Evolutionary conservation across 129 eudicot species (phyloP).

Genomic region (Oenanthe sinensis): DNA sequence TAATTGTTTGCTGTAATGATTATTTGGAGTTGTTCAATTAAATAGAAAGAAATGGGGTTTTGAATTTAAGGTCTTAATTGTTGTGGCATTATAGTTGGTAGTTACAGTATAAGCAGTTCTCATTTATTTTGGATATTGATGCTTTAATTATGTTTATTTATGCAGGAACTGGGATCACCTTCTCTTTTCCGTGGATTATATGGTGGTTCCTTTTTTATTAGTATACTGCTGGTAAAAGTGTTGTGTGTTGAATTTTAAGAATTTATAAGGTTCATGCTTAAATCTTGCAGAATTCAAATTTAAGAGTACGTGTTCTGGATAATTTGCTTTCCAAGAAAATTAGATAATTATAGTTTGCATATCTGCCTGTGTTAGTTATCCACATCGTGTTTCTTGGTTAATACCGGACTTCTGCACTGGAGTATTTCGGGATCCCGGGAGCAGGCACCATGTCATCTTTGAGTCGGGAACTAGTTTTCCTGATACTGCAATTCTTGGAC

Average conservation of each 20-base stretch:
- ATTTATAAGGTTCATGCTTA: not conserved
- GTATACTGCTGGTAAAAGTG: not conserved
- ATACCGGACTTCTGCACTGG: slow-evolving; percentile 53
- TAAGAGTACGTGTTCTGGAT: slow-evolving; percentile 7
- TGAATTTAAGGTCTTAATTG: not conserved
- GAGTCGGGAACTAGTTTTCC: slow-evolving; percentile 87
- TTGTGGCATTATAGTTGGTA: slow-evolving; percentile 14
- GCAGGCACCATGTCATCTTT: slow-evolving; percentile 78
- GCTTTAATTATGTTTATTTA: not conserved
- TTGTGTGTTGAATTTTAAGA: not conserved
- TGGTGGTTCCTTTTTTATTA: not conserved
- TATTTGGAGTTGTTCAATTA: not conserved
- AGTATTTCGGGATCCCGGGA: slow-evolving; percentile 78
- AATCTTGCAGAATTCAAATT: not conserved
- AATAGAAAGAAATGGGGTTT: not conserved
- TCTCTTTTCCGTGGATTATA: not conserved
- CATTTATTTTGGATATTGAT: not conserved
- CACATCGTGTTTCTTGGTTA: slow-evolving; percentile 14
- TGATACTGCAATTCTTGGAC: slow-evolving; percentile 81
- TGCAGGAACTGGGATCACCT: not conserved
- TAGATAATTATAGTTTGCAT: slow-evolving; percentile 12
- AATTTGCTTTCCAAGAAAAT: not conserved
- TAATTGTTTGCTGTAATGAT: not conserved
- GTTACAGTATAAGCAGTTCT: not conserved
- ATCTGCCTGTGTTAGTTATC: slow-evolving; percentile 9